Evolutionary conservation across 345 rosid genomes (phyloP).

Genomic region (Rubroshorea leprosula): DNA sequence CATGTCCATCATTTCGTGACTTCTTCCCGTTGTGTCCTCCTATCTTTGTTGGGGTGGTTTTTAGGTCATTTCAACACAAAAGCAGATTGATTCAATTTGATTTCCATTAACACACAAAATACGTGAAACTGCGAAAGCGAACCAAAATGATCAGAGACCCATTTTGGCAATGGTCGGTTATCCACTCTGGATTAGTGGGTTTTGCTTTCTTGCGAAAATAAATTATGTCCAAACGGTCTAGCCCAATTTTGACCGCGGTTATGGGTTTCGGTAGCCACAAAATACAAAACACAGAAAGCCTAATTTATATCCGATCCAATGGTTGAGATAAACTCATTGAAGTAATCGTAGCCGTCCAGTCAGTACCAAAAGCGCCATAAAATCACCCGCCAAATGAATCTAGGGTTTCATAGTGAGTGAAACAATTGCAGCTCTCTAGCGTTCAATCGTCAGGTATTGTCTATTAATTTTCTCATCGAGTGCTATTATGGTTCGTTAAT

Average conservation of each 20-base stretch:
- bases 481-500: too few relatives aligned
- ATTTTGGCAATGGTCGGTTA: too few relatives aligned
- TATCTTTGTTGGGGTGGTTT: too few relatives aligned
- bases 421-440: background rate
- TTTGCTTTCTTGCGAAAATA: too few relatives aligned
- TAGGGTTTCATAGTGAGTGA: background rate
- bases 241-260: background rate
- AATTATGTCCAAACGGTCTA: background rate
- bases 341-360: conserved; percentile 20
- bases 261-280: too few relatives aligned
- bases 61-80: too few relatives aligned
- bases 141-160: too few relatives aligned
- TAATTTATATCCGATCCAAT: conserved; percentile 18
- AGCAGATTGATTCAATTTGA: too few relatives aligned
- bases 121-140: too few relatives aligned
- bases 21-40: too few relatives aligned
- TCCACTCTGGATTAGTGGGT: background rate
- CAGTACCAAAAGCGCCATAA: background rate
- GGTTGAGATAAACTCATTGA: background rate
- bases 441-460: conserved; percentile 14
- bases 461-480: conserved; percentile 4
- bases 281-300: conserved; percentile 9
- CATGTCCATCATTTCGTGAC: too few relatives aligned
- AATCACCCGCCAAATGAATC: background rate
- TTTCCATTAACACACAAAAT: too few relatives aligned